A percentile compares a stretch with the other conserved stretches of the same genome.
Conservation (phyloP, 805 yeast genomes). For the Wickerhamiella lipophila region DNA sequence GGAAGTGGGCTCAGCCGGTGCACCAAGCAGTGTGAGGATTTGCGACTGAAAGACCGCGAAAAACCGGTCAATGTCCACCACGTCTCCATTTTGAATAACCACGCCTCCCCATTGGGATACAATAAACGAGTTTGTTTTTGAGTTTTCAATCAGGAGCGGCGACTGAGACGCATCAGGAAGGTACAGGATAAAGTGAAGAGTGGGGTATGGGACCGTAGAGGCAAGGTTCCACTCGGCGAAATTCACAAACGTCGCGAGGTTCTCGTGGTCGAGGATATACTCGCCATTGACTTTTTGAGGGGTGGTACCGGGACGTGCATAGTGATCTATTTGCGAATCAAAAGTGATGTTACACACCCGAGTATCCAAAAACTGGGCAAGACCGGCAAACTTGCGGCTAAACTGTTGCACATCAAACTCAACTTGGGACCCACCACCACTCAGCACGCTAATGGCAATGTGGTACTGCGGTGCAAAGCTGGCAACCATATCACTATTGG, state of each 20-base stretch:
- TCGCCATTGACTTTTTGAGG: conserved; percentile 12
- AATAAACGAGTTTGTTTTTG: conserved; percentile 45
- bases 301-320: conserved; percentile 34
- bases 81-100: conserved; percentile 36
- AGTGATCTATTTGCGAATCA: conserved; percentile 68
- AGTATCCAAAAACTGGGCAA: conserved; percentile 38
- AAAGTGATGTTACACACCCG: conserved; percentile 58
- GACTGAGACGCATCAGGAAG: conserved; percentile 40
- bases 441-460: conserved; percentile 59
- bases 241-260: conserved; percentile 66
- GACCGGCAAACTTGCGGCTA: conserved; percentile 41
- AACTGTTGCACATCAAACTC: conserved; percentile 62
- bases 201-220: conserved; percentile 45
- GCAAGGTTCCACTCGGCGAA: conserved; percentile 73
- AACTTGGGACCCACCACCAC: conserved; percentile 45
- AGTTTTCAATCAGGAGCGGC: conserved; percentile 39
- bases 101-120: conserved; percentile 92
- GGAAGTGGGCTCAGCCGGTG: conserved; percentile 45
- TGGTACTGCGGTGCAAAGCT: conserved; percentile 57
- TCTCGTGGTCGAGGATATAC: conserved; percentile 33
- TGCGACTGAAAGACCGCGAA: conserved; percentile 56
- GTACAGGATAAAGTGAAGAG: conserved; percentile 58
- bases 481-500: conserved; percentile 30
- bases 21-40: conserved; percentile 58
- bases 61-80: conserved; percentile 33